Evolutionary conservation across 257 asterid species (phyloP).

Genomic region (Solanum chmielewskii): DNA sequence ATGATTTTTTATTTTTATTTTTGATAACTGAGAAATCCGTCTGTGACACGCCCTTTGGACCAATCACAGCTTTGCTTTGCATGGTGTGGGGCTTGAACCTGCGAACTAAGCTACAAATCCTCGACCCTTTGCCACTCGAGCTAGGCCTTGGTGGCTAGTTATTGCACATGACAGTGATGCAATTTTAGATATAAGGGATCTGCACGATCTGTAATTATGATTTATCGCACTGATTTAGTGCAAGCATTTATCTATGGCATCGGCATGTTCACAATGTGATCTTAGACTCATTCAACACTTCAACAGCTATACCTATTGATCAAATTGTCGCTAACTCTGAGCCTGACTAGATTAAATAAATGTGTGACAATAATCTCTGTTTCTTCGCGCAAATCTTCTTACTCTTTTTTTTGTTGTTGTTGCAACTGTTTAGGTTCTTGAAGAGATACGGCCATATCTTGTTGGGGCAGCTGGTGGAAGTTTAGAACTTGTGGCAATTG

Average conservation of each 20-base stretch:
- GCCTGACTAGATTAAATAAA: not conserved
- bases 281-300: not conserved
- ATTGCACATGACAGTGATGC: not conserved
- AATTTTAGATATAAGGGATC: not conserved
- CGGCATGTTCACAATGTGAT: not conserved
- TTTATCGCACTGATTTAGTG: not conserved
- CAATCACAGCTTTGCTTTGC: no score
- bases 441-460: constrained; percentile 86
- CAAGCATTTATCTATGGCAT: not conserved
- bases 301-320: not conserved
- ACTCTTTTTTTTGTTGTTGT: not conserved
- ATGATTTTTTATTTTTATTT: no score
- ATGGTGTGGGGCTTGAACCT: no score
- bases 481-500: constrained; percentile 68
- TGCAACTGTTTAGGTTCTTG: constrained; percentile 57
- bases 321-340: not conserved
- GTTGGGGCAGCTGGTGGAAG: constrained; percentile 95
- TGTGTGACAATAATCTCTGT: not conserved
- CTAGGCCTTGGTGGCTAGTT: no score
- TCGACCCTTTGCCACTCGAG: no score
- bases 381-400: not conserved
- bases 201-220: not conserved
- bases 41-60: no score
- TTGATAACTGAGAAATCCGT: no score
- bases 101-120: no score